Evolutionary conservation across 1,284 basidiomycete genomes (phyloP), one percentile per base, ranked within the genome.

Genomic region (Neonothopanus nambi): DNA sequence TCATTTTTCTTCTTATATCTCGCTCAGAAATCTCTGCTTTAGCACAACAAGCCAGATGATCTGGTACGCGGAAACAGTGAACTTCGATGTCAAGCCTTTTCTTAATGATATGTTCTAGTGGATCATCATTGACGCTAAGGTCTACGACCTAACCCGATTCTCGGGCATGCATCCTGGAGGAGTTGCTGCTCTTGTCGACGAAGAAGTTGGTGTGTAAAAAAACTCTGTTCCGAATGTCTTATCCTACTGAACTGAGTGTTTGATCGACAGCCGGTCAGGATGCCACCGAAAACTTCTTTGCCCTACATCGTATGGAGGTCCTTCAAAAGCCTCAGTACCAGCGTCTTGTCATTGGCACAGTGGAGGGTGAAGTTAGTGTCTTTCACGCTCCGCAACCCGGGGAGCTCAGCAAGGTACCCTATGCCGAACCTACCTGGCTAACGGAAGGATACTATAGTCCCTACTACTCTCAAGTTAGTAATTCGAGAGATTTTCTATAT

Each of bases 281-380:
- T 66, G 91, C 89, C 3, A 94, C 93, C 0, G 89, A 93, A 51
- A 83, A 81, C 3, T 95, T 95, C 75, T 95, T 87, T 64, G 84
- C 87, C 42, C 79, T 95, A 41, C 93, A 95, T 67, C 78, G 89
- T 33, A 80, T 84, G 55, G 91, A 94, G 61, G 80, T 95, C 13
- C 81, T 95, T 48, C 73, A 78, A 60, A 84, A 84, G 59, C 87
- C 87, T 7, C 85, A 89, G 66, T 93, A 91, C 64, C 67, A 75
- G 45, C 82, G 88, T 21, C 76, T 91, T 7, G 80, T 82, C 57
- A 82, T 93, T 49, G 91, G 89, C 44, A 71, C 75, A 40, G 78
- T 95, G 53, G 76, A 82, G 38, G 88, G 82, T 39, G 83, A 90
- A 69, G 70, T 81, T 64, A 72, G 78, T 54, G 74, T 84, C 54